These are phyloP conservation scores for Ustilago bromivora DNA, from an alignment of 1,284 basidiomycete genomes.

Conservation along the genomic window DNA sequence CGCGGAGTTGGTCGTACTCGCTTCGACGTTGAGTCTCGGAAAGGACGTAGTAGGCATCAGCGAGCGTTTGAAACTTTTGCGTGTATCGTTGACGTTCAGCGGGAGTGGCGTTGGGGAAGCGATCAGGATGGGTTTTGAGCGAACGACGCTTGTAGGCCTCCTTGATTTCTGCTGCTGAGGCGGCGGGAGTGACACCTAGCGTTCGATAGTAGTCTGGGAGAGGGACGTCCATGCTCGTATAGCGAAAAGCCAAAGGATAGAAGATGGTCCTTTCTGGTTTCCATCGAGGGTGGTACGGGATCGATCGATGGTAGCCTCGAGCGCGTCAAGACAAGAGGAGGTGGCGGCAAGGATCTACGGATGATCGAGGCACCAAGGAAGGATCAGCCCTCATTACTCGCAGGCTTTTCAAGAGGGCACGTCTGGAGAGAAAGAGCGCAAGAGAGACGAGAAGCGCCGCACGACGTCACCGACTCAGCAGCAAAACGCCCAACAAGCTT, in stretches of 20 bases:
- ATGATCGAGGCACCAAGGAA: neutral
- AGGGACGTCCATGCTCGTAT: slow-evolving; percentile 44
- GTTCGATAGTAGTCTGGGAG: slow-evolving; percentile 65
- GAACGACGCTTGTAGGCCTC: slow-evolving; percentile 86
- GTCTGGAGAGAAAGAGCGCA: neutral
- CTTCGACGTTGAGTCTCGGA: slow-evolving; percentile 81
- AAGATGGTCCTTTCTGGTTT: neutral
- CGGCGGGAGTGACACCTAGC: slow-evolving; percentile 73
- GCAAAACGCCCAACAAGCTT: slow-evolving; percentile 4
- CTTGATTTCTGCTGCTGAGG: slow-evolving; percentile 80
- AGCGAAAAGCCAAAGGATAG: neutral
- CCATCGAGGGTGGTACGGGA: neutral
- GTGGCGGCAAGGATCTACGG: neutral
- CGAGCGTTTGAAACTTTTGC: slow-evolving; percentile 75
- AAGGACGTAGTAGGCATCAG: slow-evolving; percentile 95
- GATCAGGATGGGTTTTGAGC: slow-evolving; percentile 84
- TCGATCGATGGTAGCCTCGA: neutral
- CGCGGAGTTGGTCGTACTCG: slow-evolving; percentile 75
- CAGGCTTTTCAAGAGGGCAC: neutral
- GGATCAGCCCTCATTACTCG: neutral
- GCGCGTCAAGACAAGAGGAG: neutral
- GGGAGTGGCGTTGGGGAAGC: slow-evolving; percentile 80
- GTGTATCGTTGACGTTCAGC: slow-evolving; percentile 77
- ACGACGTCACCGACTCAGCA: slow-evolving; percentile 26
- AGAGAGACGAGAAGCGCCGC: slow-evolving; percentile 4